Conservation (phyloP, 2,329 filamentous ascomycete species). For the Leptographium flavum region DNA sequence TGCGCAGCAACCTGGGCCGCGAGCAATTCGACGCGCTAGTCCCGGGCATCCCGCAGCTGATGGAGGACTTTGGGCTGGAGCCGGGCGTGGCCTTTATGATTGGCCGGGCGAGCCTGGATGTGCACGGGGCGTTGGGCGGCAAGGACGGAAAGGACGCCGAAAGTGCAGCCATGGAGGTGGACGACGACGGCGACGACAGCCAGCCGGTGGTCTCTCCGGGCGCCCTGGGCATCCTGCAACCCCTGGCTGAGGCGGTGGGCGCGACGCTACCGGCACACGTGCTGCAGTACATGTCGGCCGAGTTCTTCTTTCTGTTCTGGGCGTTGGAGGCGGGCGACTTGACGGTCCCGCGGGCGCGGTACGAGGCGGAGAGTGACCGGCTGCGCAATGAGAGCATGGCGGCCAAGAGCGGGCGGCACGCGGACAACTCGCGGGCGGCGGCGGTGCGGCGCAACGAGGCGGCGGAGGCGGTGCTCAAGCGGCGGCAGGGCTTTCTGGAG, state of each 20-base stretch:
- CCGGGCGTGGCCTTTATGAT: conserved; percentile 76
- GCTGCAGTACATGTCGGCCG: conserved; percentile 57
- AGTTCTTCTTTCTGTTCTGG: conserved; percentile 90
- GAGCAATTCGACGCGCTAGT: conserved; percentile 68
- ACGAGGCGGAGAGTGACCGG: conserved; percentile 59
- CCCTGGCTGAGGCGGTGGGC: conserved; percentile 56
- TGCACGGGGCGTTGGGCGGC: conserved; percentile 27
- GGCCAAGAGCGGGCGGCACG: conserved; percentile 50
- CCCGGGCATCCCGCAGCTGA: conserved; percentile 58
- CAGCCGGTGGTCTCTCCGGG: conserved; percentile 26
- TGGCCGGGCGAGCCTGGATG: conserved; percentile 57
- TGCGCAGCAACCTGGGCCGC: conserved; percentile 63
- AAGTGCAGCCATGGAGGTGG: not conserved
- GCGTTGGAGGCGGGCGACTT: conserved; percentile 73
- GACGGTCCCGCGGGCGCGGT: conserved; percentile 60
- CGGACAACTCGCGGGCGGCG: conserved; percentile 55
- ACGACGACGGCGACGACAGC: conserved; percentile 6
- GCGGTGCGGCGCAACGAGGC: conserved; percentile 54
- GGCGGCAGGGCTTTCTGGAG: conserved; percentile 54
- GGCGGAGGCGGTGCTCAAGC: conserved; percentile 53
- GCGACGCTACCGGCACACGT: conserved; percentile 44
- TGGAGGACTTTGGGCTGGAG: conserved; percentile 67
- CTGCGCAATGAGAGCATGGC: conserved; percentile 53
- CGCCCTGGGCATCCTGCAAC: conserved; percentile 47
- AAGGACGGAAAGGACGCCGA: not conserved